Base-by-base conservation (phyloP, 305 asterid genomes). In the Rubia tinctorum region DNA sequence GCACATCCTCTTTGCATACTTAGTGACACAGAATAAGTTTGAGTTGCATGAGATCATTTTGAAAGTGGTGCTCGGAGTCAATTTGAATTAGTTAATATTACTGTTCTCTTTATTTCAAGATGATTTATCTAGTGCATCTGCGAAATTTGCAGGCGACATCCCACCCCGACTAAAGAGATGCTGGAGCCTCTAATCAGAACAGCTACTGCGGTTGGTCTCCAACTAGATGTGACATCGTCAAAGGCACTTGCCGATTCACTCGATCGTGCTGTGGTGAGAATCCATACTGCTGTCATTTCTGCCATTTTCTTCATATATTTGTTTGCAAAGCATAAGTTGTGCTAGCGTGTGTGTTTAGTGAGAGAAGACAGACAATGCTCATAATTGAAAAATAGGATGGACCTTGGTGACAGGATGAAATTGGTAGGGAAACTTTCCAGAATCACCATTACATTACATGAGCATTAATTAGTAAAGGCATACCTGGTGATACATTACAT, bases 171-270 rank as follows among this genome's bases (percentile, higher is more conserved):
- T 75, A 95, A 90, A 74, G 99, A 95, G 83, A 95, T 92, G 97
- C 97, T 92, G 77, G 98, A 95, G 80, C 99, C 99, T 82, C 85
- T 95, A 80, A 71, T 87, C 60, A 96, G 86, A 71, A 92, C 98
- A 70, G 97, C 98, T 84, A 91, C 95, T 78, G 86, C 98, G 71
- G 88, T 92, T 80, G 98, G 98, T 83, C 75, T 95, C 71, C 81
- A 82, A 76, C 87, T 95, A 85, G 99, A 92, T 76, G 89, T 93
- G 75, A 69, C 97, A 75, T 95, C 99, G 71, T 95, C 99, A 71
- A 95, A 92, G 87, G 93, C 98, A 71, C 74, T 95, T 82, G 98
- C 99, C 74, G 99, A 95, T 85, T 95, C 99, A 74, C 96, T 95
- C 53, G 99, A 95, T 85, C 84, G 69, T 82, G 99, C 99, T 74